These are phyloP conservation scores for Penicillium polonicum DNA, from an alignment of 2,329 filamentous ascomycete genomes.

Conservation along the genomic window DNA sequence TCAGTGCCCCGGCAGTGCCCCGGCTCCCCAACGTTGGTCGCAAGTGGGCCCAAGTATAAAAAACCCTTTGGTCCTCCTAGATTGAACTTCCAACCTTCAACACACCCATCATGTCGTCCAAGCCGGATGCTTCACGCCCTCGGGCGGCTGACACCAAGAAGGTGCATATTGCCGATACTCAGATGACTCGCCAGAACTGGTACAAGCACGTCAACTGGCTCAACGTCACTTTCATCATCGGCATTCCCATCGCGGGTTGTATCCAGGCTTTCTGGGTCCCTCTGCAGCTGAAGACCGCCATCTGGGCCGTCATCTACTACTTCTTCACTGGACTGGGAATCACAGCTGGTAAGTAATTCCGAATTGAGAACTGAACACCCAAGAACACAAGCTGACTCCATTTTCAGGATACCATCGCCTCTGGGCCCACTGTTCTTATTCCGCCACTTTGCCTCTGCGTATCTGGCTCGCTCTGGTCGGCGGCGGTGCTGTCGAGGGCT, in stretches of 20 bases:
- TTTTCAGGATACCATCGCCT: slow-evolving; percentile 70
- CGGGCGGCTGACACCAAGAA: slow-evolving; percentile 58
- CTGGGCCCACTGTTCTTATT: slow-evolving; percentile 84
- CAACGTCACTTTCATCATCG: slow-evolving; percentile 77
- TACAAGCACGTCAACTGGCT: slow-evolving; percentile 94
- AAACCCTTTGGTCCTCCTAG: slow-evolving; percentile 15
- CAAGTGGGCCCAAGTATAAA: slow-evolving; percentile 27
- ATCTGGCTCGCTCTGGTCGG: slow-evolving; percentile 80
- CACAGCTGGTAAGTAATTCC: slow-evolving; percentile 61
- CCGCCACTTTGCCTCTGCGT: slow-evolving; percentile 70
- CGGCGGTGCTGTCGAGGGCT: slow-evolving; percentile 80
- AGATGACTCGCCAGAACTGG: slow-evolving; percentile 80
- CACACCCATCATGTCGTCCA: slow-evolving; percentile 37
- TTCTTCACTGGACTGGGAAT: slow-evolving; percentile 80
- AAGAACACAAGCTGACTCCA: slow-evolving; percentile 2
- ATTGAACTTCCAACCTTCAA: slow-evolving; percentile 9
- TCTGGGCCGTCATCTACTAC: slow-evolving; percentile 76
- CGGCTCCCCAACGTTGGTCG: slow-evolving; percentile 27
- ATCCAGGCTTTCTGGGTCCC: slow-evolving; percentile 77
- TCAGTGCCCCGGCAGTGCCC: slow-evolving; percentile 20
- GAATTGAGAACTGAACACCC: neutral
- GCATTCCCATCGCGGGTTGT: slow-evolving; percentile 71
- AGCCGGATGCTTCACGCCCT: slow-evolving; percentile 34
- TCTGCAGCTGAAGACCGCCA: slow-evolving; percentile 66
- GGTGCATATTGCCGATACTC: slow-evolving; percentile 79